phyloP scores from a whole-genome alignment of 495 filamentous ascomycete genomes.

The Hyphodiscus hymeniophilus region DNA sequence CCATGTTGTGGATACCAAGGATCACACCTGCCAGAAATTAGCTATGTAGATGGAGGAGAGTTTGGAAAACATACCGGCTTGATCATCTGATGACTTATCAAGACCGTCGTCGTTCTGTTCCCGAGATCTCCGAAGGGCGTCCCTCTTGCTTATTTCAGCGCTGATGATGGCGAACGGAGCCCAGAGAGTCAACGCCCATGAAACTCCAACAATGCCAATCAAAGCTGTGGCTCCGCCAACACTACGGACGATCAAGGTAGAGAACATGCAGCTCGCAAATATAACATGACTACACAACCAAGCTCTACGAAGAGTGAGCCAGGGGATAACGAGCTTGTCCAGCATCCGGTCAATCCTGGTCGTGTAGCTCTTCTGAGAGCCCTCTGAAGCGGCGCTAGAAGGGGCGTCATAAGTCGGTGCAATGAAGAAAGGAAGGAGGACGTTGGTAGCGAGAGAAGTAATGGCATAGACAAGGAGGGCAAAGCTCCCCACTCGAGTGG shows the following conservation, averaged over 20 bases:
- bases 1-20: conserved; percentile 86
- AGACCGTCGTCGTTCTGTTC: conserved; percentile 26
- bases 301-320: conserved; percentile 75
- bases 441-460: conserved; percentile 67
- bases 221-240: conserved; percentile 60
- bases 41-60: neutral
- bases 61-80: conserved; percentile 50
- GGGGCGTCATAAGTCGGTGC: conserved; percentile 60
- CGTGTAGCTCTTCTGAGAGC: conserved; percentile 26
- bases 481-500: conserved; percentile 73
- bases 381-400: conserved; percentile 7
- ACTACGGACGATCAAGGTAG: conserved; percentile 66
- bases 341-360: conserved; percentile 31
- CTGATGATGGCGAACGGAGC: conserved; percentile 88
- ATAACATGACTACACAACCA: conserved; percentile 78
- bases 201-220: conserved; percentile 71
- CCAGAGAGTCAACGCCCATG: conserved; percentile 86
- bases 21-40: conserved; percentile 46
- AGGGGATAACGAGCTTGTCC: conserved; percentile 57
- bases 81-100: conserved; percentile 42
- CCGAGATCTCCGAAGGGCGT: conserved; percentile 53
- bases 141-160: conserved; percentile 72
- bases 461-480: conserved; percentile 83
- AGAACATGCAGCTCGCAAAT: conserved; percentile 70
- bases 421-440: conserved; percentile 74